These are phyloP conservation scores for Tolypocladium inflatum DNA, from an alignment of 2,329 filamentous ascomycete genomes.

Conservation along the genomic window DNA sequence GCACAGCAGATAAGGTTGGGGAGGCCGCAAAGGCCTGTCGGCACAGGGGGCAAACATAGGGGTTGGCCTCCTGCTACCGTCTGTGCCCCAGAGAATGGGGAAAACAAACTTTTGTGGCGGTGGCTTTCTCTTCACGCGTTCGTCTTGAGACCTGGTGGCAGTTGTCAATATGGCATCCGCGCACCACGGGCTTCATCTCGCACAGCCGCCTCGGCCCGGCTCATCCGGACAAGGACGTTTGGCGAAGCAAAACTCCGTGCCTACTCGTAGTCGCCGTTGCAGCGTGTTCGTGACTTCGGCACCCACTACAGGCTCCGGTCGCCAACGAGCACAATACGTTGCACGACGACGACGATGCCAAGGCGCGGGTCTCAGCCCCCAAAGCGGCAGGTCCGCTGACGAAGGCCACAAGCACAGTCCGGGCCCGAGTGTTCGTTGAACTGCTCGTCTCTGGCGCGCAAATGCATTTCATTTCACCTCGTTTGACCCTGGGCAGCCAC, in stretches of 20 bases:
- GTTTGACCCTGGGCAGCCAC: background rate
- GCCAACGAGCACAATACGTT: background rate
- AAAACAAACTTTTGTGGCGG: background rate
- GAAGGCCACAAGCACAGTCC: background rate
- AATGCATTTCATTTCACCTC: background rate
- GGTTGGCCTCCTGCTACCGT: too few relatives aligned
- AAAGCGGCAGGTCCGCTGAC: background rate
- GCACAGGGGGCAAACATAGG: background rate
- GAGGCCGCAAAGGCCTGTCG: background rate
- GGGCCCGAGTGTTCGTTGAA: background rate
- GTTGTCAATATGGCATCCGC: background rate
- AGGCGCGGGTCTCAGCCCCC: background rate
- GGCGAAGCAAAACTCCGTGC: background rate
- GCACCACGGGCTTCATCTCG: background rate
- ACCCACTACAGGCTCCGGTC: too few relatives aligned
- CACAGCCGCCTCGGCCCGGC: background rate
- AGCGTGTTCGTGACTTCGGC: background rate
- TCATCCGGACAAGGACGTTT: background rate
- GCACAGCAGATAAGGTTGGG: background rate
- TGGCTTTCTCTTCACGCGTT: background rate
- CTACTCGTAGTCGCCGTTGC: background rate
- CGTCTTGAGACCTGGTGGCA: background rate
- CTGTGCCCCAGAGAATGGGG: background rate
- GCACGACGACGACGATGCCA: background rate
- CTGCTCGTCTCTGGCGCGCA: background rate